Base-by-base conservation (phyloP, 1,284 basidiomycete species). In the Puccinia novopanici region DNA sequence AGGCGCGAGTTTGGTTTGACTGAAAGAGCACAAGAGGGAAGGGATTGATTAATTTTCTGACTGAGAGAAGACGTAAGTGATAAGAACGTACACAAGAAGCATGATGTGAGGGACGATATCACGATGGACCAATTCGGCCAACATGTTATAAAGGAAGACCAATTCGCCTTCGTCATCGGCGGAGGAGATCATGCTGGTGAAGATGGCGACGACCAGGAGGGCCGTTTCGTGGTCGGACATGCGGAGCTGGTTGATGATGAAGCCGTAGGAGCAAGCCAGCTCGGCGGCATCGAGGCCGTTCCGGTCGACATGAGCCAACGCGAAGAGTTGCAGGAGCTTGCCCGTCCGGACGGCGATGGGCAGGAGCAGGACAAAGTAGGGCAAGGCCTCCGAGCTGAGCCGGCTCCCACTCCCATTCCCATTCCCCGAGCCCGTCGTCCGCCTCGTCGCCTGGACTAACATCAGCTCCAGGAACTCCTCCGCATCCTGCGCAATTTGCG, bases 101-200 rank as follows among this genome's bases (percentile, higher is more conserved):
- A 80, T 80, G 59, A 80, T 80, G 27, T 80, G 77, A 24, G 77
- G 77, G 6, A 80, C 70, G 12, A 70, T 42, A 57, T 73, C 70
- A 15, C 77, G 40, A 72, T 72, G 70, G 34, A 90, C 90, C n/a
- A 93, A 89, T 65, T 93, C 92, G 37, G 92, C 90, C 45, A 96
- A 87, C 50, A 95, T 86, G 67, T 88, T 88, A 85, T 92, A 94
- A 67, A 95, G 85, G 75, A 95, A 91, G 83, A 93, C 90, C 19
- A 91, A 91, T 86, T 96, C 94, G 0, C 88, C 87, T 84, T 94
- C 92, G 4, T 91, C 91, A 85, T 92, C 91, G 0, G 92, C 91
- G n/a, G 90, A 91, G 57, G 88, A 87, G 52, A 95, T 88, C 86
- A 95, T 92, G 1, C 92, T 90, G 1, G 90, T 90, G 50, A 91